Conservation (phyloP, 768 basidiomycete species). For the Tulasnella calospora region DNA sequence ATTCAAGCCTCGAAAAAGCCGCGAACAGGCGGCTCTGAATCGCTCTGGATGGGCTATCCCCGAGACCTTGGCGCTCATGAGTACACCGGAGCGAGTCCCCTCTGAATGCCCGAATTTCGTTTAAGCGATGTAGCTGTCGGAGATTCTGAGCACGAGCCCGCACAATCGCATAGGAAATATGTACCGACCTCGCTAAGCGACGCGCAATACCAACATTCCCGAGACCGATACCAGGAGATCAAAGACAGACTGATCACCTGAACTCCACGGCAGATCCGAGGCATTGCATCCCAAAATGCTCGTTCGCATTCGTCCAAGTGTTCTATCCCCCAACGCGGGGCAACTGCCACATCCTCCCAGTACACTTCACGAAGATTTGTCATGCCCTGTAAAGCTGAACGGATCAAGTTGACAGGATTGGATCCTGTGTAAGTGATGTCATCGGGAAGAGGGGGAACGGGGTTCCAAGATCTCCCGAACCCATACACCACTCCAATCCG, state of each 20-base stretch:
- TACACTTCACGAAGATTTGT: background rate
- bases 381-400: background rate
- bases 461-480: background rate
- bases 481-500: background rate
- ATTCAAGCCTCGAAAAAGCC: background rate
- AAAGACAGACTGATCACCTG: background rate
- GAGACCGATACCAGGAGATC: background rate
- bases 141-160: background rate
- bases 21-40: background rate
- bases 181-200: background rate
- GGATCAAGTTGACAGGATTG: background rate
- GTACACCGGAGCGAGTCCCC: background rate
- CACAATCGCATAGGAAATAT: background rate
- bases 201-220: background rate
- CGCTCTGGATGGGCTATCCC: background rate
- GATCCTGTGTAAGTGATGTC: background rate
- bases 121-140: background rate
- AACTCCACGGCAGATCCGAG: background rate
- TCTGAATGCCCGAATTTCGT: background rate
- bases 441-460: background rate
- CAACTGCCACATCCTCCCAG: background rate
- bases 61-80: background rate
- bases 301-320: background rate
- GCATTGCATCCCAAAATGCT: background rate
- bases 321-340: background rate